Percentiles rank a stretch among this genome's conserved stretches.
Evolutionary conservation across 352 stramenopile species (phyloP).

Genomic region (Phytophthora pisi): DNA sequence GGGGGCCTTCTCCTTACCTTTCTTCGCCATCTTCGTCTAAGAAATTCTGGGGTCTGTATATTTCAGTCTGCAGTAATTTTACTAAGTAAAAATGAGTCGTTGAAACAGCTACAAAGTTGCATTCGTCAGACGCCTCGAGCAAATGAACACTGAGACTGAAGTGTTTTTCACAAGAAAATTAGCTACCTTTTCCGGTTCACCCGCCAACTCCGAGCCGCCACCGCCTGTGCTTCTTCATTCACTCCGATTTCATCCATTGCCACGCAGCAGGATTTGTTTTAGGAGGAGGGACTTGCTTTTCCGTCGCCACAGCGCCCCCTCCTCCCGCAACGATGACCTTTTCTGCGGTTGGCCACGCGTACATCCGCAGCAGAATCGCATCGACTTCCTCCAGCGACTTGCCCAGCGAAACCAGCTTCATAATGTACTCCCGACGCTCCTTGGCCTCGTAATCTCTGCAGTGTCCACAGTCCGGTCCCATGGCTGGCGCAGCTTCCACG

Average conservation of each 20-base stretch:
- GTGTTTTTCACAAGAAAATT: too few species aligned
- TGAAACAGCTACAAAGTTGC: too few species aligned
- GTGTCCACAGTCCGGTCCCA: slow-evolving; percentile 7
- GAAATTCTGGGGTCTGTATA: too few species aligned
- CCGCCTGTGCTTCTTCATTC: not conserved
- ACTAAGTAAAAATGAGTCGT: too few species aligned
- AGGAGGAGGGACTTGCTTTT: not conserved
- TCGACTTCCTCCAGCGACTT: slow-evolving; percentile 35
- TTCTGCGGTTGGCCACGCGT: slow-evolving; percentile 14
- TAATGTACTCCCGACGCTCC: slow-evolving; percentile 27
- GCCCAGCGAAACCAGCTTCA: slow-evolving; percentile 28
- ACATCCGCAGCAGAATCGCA: slow-evolving; percentile 31
- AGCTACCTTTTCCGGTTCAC: too few species aligned
- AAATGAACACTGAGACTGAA: too few species aligned
- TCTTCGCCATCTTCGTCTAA: too few species aligned
- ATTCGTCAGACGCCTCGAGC: too few species aligned
- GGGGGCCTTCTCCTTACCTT: too few species aligned
- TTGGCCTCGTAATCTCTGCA: slow-evolving; percentile 16
- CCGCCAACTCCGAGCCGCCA: too few species aligned
- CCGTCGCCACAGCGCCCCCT: not conserved
- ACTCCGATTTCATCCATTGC: slow-evolving; percentile 19
- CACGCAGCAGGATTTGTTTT: slow-evolving; percentile 2
- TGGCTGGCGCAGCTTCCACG: not conserved
- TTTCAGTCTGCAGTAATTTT: too few species aligned
- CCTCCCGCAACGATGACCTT: not conserved